phyloP scores from a whole-genome alignment of 805 yeast genomes.

The Hanseniaspora meyeri region DNA sequence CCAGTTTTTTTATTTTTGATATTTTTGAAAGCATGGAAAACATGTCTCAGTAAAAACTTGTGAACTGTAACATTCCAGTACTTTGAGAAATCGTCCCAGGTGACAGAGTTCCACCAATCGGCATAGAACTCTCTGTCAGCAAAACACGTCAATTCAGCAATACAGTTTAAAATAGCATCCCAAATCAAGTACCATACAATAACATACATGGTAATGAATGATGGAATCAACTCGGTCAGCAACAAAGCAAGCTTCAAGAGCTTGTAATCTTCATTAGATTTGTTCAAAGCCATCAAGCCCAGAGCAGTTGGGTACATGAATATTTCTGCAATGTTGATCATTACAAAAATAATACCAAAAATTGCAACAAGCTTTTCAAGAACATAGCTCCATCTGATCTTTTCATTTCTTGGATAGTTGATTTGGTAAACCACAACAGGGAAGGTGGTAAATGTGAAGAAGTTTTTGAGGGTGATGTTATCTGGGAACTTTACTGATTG shows the following conservation, averaged over 20 bases:
- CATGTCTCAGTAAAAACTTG: conserved; percentile 77
- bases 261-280: conserved; percentile 28
- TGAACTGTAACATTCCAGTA: conserved; percentile 95
- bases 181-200: conserved; percentile 80
- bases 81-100: conserved; percentile 87
- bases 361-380: conserved; percentile 61
- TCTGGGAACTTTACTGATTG: conserved; percentile 44
- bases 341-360: conserved; percentile 72
- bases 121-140: conserved; percentile 91
- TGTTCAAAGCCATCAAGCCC: conserved; percentile 35
- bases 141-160: conserved; percentile 77
- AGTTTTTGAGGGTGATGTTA: conserved; percentile 55
- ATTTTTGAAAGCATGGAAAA: conserved; percentile 57
- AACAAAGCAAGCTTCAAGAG: conserved; percentile 33
- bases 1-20: conserved; percentile 3
- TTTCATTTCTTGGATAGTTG: conserved; percentile 63
- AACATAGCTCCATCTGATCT: conserved; percentile 58
- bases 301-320: conserved; percentile 47
- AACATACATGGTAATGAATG: conserved; percentile 63
- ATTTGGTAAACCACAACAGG: conserved; percentile 82
- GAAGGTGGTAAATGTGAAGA: conserved; percentile 68
- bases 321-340: conserved; percentile 70
- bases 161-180: conserved; percentile 82
- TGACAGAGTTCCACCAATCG: conserved; percentile 93
- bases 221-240: conserved; percentile 63